Base-by-base conservation (phyloP, 441 rosid species). In the Mallotus repandus region DNA sequence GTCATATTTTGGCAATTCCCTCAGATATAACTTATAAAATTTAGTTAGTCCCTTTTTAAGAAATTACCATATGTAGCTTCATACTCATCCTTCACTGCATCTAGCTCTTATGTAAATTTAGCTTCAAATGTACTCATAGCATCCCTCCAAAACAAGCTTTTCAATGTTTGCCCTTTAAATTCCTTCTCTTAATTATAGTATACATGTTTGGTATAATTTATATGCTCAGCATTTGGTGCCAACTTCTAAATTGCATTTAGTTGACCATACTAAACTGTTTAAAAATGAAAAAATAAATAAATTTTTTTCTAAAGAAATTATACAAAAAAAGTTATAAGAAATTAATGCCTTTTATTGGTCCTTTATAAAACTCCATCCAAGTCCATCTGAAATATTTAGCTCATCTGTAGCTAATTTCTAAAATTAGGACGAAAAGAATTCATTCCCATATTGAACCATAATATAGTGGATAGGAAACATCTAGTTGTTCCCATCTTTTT, bases 71-170 rank as follows among this genome's bases (percentile, higher is more conserved):
- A 9, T 0, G 66, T 13, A 5, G n/a, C n/a, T 0, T 7, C 13
- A 35, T 6, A 2, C 0, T 35, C 22, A 1, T 62, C 22, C 0
- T 15, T 15, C 21, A 38, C 0, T 5, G 38, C 4, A 2, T 62
- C 22, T 0, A 15, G 2, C 0, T 15, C 45, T 2, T 9, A 12
- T 0, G 38, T 7, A 1, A 14, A 1, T 16, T 4, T 1, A 1
- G 21, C 66, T 16, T 62, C 21, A 18, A 16, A 62, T 0, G 48
- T 35, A 9, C 45, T 14, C 15, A 48, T 35, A 1, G 0, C 0
- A 14, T 48, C 66, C 4, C 1, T 62, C 22, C 22, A 62, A 18
- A 62, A 62, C 0, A 32, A 5, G 8, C 15, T 62, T 11, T 62
- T 62, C 13, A 35, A n/a, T 6, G 3, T 22, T 22, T 21, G 15